These are phyloP conservation scores for Coemansia sp. DNA, from an alignment of 192 early-diverging fungal species.

Conservation along the genomic window DNA sequence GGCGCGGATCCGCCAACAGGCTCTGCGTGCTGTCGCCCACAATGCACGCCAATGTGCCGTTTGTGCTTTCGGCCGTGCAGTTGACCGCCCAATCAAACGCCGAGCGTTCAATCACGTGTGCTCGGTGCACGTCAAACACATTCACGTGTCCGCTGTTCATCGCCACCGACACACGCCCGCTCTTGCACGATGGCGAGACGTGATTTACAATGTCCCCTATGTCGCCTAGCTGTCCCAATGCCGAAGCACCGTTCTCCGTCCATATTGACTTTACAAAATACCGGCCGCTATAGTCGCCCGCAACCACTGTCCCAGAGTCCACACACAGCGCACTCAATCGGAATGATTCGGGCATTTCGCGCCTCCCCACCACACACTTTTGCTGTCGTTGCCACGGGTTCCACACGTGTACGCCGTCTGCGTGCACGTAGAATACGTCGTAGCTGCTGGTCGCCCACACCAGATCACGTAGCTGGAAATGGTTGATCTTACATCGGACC, in stretches of 20 bases:
- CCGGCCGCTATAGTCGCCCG: slow-evolving; percentile 41
- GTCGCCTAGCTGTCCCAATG: background rate
- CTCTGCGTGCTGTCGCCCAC: slow-evolving; percentile 43
- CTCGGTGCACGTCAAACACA: slow-evolving; percentile 13
- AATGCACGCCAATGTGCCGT: slow-evolving; percentile 35
- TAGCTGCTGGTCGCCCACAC: slow-evolving; percentile 46
- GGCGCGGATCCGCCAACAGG: slow-evolving; percentile 34
- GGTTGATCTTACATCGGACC: slow-evolving; percentile 32
- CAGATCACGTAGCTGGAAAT: slow-evolving; percentile 54
- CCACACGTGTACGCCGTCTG: slow-evolving; percentile 38
- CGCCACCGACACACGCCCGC: slow-evolving; percentile 19
- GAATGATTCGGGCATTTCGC: slow-evolving; percentile 23
- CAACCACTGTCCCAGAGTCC: slow-evolving; percentile 36
- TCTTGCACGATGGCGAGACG: slow-evolving; percentile 13
- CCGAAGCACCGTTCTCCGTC: background rate
- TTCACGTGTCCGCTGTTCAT: slow-evolving; percentile 31
- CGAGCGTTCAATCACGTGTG: background rate
- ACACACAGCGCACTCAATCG: slow-evolving; percentile 37
- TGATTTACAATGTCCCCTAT: slow-evolving; percentile 38
- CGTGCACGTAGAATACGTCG: slow-evolving; percentile 44
- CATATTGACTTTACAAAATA: slow-evolving; percentile 27
- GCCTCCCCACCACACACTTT: slow-evolving; percentile 19
- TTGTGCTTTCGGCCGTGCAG: slow-evolving; percentile 29
- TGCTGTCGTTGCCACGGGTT: slow-evolving; percentile 27
- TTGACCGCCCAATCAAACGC: slow-evolving; percentile 46